Percentiles rank a stretch among this genome's conserved stretches.
These are phyloP conservation scores for Fennellomyces sp. DNA, from an alignment of 371 early-diverging fungal species.

Conservation along the genomic window DNA sequence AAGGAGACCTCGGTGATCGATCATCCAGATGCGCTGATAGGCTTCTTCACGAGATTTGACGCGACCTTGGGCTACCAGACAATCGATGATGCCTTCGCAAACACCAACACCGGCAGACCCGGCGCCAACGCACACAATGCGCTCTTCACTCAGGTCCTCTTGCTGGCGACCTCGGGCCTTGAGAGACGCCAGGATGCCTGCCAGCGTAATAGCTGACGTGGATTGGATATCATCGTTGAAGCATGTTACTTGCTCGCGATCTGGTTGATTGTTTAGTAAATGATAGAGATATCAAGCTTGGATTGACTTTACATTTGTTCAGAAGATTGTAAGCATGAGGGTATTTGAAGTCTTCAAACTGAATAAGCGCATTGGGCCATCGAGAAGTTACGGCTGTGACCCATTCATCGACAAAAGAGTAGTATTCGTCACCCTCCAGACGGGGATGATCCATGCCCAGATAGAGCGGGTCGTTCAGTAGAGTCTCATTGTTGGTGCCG, in stretches of 20 bases:
- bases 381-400: constrained; percentile 60
- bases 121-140: constrained; percentile 68
- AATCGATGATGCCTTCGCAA: constrained; percentile 66
- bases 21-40: constrained; percentile 60
- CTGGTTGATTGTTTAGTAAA: constrained; percentile 11
- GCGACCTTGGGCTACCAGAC: constrained; percentile 62
- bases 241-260: constrained; percentile 59
- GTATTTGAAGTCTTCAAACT: constrained; percentile 61
- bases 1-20: constrained; percentile 58
- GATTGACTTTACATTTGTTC: constrained; percentile 49
- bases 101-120: constrained; percentile 75
- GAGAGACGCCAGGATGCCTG: constrained; percentile 63
- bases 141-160: constrained; percentile 45
- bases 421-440: constrained; percentile 62
- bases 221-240: constrained; percentile 77
- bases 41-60: constrained; percentile 62
- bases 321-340: constrained; percentile 64
- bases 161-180: constrained; percentile 54
- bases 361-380: constrained; percentile 62
- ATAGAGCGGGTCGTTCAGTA: constrained; percentile 65
- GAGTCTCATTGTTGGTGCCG: constrained; percentile 64
- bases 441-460: constrained; percentile 69
- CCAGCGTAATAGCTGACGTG: constrained; percentile 65
- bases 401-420: constrained; percentile 70
- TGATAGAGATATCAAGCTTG: background rate